Evolutionary conservation across 2,329 filamentous ascomycete species (phyloP).

Genomic region (Fusarium robinianum): DNA sequence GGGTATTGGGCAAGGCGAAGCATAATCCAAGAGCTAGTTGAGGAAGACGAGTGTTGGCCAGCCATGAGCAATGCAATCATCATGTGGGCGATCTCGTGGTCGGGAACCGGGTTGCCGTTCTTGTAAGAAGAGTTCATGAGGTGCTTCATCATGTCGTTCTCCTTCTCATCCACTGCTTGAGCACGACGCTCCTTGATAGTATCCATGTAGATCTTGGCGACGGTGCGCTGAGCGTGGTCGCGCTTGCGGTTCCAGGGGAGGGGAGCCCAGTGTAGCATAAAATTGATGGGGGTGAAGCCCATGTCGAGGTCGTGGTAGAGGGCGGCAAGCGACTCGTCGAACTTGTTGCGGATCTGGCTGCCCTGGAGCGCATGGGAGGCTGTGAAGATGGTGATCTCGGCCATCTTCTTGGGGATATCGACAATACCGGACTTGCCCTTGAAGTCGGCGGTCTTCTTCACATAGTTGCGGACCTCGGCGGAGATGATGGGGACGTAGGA

Average conservation of each 20-base stretch:
- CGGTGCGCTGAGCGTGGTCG: slow-evolving; percentile 77
- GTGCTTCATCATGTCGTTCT: slow-evolving; percentile 85
- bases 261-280: slow-evolving; percentile 85
- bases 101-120: slow-evolving; percentile 76
- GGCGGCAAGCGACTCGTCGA: slow-evolving; percentile 78
- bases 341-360: slow-evolving; percentile 77
- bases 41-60: slow-evolving; percentile 86
- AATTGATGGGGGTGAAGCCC: slow-evolving; percentile 89
- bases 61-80: slow-evolving; percentile 95
- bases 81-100: slow-evolving; percentile 86
- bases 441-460: slow-evolving; percentile 69
- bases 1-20: slow-evolving; percentile 78
- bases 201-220: slow-evolving; percentile 80
- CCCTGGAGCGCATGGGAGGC: slow-evolving; percentile 86
- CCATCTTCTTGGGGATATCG: slow-evolving; percentile 76
- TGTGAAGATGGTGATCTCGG: slow-evolving; percentile 88
- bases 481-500: slow-evolving; percentile 80
- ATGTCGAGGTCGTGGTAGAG: slow-evolving; percentile 89
- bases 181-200: slow-evolving; percentile 75
- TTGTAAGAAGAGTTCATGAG: slow-evolving; percentile 87
- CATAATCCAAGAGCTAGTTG: slow-evolving; percentile 83
- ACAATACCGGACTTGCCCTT: slow-evolving; percentile 69
- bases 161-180: slow-evolving; percentile 52
- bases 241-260: slow-evolving; percentile 86
- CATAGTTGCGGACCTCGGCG: slow-evolving; percentile 72